Percentiles rank a stretch among this genome's conserved stretches.
phyloP scores from a whole-genome alignment of 1,284 basidiomycete species.

The Heterobasidion occidentale region DNA sequence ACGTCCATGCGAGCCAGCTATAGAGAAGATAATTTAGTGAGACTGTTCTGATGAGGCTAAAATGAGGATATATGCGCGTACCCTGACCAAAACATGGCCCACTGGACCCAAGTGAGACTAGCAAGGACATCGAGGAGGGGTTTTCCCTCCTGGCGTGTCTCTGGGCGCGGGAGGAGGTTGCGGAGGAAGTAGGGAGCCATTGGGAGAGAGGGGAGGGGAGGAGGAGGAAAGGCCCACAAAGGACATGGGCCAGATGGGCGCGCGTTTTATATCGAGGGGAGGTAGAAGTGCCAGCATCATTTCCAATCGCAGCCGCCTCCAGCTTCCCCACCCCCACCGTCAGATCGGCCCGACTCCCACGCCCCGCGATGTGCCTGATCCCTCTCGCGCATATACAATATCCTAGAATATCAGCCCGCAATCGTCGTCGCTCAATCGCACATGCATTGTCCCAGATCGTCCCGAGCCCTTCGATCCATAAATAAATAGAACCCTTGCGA shows the following conservation, averaged over 20 bases:
- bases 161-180: constrained; percentile 1
- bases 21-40: not conserved
- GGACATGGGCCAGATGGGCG: not conserved
- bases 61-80: constrained; percentile 11
- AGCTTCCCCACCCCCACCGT: not conserved
- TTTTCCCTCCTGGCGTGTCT: constrained; percentile 3
- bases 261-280: not conserved
- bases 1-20: constrained; percentile 7
- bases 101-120: constrained; percentile 32
- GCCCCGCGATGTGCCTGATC: not conserved
- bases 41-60: not conserved
- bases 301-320: not conserved
- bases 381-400: no score
- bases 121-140: constrained; percentile 27
- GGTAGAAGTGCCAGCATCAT: not conserved
- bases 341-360: not conserved
- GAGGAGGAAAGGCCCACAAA: not conserved
- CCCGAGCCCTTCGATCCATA: no score
- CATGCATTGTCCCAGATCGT: no score
- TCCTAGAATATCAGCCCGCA: no score
- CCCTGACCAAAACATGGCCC: constrained; percentile 39
- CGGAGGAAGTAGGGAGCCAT: constrained; percentile 7
- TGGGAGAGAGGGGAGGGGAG: not conserved
- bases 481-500: no score
- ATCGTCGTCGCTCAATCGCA: no score